These are phyloP conservation scores for Thelephora ganbajun DNA, from an alignment of 768 basidiomycete species.

Conservation along the genomic window DNA sequence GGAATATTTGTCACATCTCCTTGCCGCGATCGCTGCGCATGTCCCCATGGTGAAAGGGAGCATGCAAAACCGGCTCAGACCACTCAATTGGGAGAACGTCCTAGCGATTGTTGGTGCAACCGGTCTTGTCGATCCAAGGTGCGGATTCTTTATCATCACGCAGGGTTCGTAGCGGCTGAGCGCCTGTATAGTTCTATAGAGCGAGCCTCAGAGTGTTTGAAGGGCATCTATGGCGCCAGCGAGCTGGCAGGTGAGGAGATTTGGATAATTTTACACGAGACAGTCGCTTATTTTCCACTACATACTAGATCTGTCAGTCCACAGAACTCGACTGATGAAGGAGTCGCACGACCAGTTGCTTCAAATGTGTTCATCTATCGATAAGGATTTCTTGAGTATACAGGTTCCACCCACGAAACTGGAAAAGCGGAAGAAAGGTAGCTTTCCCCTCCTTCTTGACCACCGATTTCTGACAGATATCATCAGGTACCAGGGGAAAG, in stretches of 20 bases:
- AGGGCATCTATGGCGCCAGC: not conserved
- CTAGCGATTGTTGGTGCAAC: constrained; percentile 34
- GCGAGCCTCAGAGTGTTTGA: not conserved
- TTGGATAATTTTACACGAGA: not conserved
- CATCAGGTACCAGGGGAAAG: not conserved
- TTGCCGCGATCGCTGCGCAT: constrained; percentile 41
- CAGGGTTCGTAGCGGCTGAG: not conserved
- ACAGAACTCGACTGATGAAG: not conserved
- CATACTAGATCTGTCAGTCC: not conserved
- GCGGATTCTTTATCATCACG: constrained; percentile 1
- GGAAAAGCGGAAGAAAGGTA: not conserved
- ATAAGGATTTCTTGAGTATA: not conserved
- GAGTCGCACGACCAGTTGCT: not conserved
- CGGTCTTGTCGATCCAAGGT: constrained; percentile 19
- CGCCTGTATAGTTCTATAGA: not conserved
- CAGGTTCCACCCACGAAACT: not conserved
- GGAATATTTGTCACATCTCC: constrained; percentile 32
- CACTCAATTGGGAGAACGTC: constrained; percentile 53
- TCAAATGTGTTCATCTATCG: not conserved
- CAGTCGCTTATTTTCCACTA: not conserved
- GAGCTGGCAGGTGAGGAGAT: not conserved
- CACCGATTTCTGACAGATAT: not conserved
- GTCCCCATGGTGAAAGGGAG: constrained; percentile 40
- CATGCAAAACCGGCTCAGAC: constrained; percentile 49
- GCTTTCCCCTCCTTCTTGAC: not conserved